phyloP scores from a whole-genome alignment of 371 early-diverging fungal species.

The Mortierella sp. region DNA sequence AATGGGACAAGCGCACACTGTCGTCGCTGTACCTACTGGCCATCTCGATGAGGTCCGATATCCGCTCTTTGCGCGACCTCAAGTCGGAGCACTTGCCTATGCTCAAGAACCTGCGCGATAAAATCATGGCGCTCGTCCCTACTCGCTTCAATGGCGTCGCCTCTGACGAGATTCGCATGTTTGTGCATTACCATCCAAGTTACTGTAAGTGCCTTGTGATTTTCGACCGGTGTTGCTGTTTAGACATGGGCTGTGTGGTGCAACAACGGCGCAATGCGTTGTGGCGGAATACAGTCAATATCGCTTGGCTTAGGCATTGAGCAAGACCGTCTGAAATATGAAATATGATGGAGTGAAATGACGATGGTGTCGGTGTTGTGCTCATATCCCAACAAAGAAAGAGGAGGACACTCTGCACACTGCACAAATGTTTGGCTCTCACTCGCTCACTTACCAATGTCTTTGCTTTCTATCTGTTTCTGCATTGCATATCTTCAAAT shows the following conservation, averaged over 20 bases:
- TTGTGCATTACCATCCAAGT: constrained; percentile 90
- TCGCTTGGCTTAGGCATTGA: neutral
- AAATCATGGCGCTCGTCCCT: constrained; percentile 62
- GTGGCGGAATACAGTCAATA: neutral
- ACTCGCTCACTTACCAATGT: neutral
- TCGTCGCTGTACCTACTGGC: constrained; percentile 80
- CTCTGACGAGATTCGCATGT: constrained; percentile 75
- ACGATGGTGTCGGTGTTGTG: neutral
- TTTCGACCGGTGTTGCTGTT: neutral
- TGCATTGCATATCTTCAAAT: neutral
- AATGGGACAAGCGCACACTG: constrained; percentile 79
- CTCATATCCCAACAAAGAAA: neutral
- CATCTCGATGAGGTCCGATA: constrained; percentile 67
- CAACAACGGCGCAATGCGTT: neutral
- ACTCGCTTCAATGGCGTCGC: constrained; percentile 61
- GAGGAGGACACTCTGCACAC: neutral
- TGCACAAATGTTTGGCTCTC: neutral
- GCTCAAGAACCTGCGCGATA: constrained; percentile 72
- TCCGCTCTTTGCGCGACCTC: constrained; percentile 80
- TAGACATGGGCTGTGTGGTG: neutral
- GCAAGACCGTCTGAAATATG: neutral
- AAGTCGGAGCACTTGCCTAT: constrained; percentile 69
- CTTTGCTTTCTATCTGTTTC: neutral
- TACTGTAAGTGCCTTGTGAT: constrained; percentile 70
- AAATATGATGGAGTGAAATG: neutral